Evolutionary conservation across 106 monocot genomes (phyloP), one percentile per base, ranked within the genome.

Genomic region (Apostasia ramifera): DNA sequence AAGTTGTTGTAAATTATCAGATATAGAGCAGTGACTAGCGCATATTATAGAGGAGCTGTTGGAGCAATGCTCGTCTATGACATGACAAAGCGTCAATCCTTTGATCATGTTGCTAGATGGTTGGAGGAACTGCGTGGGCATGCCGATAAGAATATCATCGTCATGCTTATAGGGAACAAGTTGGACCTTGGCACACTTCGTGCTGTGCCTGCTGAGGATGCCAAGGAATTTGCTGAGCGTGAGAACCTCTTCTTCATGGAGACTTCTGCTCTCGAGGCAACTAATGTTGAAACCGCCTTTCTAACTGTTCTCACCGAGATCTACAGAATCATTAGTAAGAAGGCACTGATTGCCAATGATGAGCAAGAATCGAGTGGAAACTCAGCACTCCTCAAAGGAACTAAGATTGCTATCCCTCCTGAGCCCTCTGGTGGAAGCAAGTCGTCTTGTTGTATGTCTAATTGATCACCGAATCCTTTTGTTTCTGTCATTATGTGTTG

Each of bases 41-140:
- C 86, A 2, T 86, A 86, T 70, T 82, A 86, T 47, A 75, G 86
- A 41, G 86, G 86, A 50, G 86, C 86, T 1, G 76, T 86, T 7
- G 86, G 86, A 13, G 86, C 86, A 14, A 79, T 86, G 86, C 73
- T 86, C n/a, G 86, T 86, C 2, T 86, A 86, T 53, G 86, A 86
- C 75, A 86, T 86, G 40, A 86, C 86, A 48, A 86, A 86, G 47
- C 79, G 81, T 47, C 82, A 86, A 69, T 73, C 86, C 26, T 86
- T 86, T 15, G 86, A 86, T 45, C 82, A 86, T 51, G 52, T 82
- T 0, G 51, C 79, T 0, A 68, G 78, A 15, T 86, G 86, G 86
- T 54, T 86, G 2, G 86, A 79, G 37, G 86, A 86, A 47, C 75
- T 86, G 0, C 78, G 86, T 0, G 70, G 72, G 15, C 86, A 86